Base-by-base conservation (phyloP, 164 flowering plant species). In the Nelumbo lutea region DNA sequence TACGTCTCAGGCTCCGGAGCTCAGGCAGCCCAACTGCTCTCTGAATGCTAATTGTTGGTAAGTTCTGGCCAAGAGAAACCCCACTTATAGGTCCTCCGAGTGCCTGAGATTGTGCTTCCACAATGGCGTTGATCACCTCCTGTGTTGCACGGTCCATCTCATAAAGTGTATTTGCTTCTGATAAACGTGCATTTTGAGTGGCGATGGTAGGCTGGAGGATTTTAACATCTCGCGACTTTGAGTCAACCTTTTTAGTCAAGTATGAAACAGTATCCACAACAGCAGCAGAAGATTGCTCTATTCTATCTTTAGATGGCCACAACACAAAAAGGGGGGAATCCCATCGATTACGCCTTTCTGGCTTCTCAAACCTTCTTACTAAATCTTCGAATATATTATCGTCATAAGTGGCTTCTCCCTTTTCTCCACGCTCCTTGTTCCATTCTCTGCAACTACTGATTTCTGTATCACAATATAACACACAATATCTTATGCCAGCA, bases 301-400 rank as follows among this genome's bases (percentile, higher is more conserved):
- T 79, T 63, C 82, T 87, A 62, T 88, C 94, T 76, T 70, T 80
- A 15, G 75, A 75, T 42, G 97, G 93, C 82, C 80, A 80, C 59
- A 96, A 56, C 76, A 90, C 97, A 75, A 87, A 93, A 72, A 93
- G 79, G 47, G 99, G 98, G n/a, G 94, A 89, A 78, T 96, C 98
- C 98, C 98, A 96, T 39, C 97, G 83, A 61, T 88, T 93, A 71
- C 88, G 87, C 67, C 87, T 81, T 44, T 89, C 93, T 46, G 99
- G 99, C 48, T 51, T 83, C 85, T 96, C 99, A 71, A 96, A 95
- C 77, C 99, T 90, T 73, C 93, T 82, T 1, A 78, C 83, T 47
- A 95, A 69, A 79, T 95, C 99, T 72, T 95, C 98, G 76, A 95
- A 88, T 71, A 93, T 88, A 9, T 74, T 77, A 71, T 90, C 93